phyloP scores from a whole-genome alignment of 345 rosid species.

The Balakata baccata region DNA sequence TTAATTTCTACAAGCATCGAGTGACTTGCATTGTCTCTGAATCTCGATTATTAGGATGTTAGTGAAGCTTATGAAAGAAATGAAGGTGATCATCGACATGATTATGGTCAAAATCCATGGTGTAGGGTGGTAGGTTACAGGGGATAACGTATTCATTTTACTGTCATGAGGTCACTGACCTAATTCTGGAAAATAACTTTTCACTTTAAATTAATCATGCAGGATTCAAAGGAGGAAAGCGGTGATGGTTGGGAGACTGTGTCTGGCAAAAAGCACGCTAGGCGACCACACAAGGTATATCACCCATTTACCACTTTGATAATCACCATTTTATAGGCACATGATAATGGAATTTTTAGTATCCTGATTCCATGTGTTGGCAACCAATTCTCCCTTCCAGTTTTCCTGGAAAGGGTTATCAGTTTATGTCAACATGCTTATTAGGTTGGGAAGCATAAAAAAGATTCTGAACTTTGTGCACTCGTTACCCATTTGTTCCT shows the following conservation, averaged over 20 bases:
- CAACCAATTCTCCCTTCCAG: not conserved
- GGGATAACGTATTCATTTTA: not conserved
- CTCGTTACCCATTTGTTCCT: not conserved
- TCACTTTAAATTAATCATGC: slow-evolving; percentile 4
- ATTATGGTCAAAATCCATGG: slow-evolving; percentile 28
- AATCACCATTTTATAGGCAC: not conserved
- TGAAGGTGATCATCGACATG: slow-evolving; percentile 26
- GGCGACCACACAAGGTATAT: slow-evolving; percentile 55
- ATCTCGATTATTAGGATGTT: slow-evolving; percentile 24
- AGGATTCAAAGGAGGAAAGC: slow-evolving; percentile 42
- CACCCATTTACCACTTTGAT: not conserved
- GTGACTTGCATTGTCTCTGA: not conserved
- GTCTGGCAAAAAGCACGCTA: slow-evolving; percentile 55
- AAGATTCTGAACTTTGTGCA: not conserved
- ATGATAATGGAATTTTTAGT: not conserved
- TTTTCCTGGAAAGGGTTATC: not conserved
- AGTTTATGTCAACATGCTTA: not conserved
- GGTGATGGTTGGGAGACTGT: slow-evolving; percentile 86
- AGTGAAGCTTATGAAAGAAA: slow-evolving; percentile 26
- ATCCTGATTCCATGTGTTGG: not conserved
- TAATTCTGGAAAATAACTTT: not conserved
- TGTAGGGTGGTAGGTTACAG: slow-evolving; percentile 32
- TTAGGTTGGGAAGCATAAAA: not conserved
- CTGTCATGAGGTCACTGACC: no score
- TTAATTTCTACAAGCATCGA: not conserved